phyloP scores from a whole-genome alignment of 139 green algal genomes.

The Choricystis sp. region DNA sequence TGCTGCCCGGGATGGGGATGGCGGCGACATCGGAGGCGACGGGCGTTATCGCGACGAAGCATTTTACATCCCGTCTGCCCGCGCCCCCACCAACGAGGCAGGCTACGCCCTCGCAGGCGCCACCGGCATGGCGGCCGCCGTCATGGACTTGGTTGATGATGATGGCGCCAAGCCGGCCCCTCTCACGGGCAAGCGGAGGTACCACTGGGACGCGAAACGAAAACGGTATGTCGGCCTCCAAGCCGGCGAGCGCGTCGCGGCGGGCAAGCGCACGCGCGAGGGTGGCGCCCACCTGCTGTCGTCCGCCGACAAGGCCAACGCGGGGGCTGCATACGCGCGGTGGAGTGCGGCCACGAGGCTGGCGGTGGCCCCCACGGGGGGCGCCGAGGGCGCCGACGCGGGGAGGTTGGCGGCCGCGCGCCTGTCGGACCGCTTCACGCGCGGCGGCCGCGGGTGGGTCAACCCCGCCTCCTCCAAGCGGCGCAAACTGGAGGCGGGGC shows the following conservation, averaged over 20 bases:
- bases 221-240: conserved; percentile 55
- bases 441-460: conserved; percentile 27
- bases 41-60: conserved; percentile 32
- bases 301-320: conserved; percentile 9
- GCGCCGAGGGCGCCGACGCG: conserved; percentile 1
- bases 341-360: conserved; percentile 46
- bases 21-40: background rate
- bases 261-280: conserved; percentile 19
- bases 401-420: conserved; percentile 1
- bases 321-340: conserved; percentile 38
- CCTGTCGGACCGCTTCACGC: conserved; percentile 22
- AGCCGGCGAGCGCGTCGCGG: conserved; percentile 24
- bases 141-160: conserved; percentile 72
- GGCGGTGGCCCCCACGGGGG: conserved; percentile 20
- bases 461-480: conserved; percentile 14
- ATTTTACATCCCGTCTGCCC: conserved; percentile 29
- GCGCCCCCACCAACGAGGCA: conserved; percentile 1
- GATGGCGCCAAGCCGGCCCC: conserved; percentile 8
- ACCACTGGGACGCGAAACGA: conserved; percentile 61
- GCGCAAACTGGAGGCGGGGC: background rate
- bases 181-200: background rate
- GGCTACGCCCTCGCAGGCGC: conserved; percentile 3
- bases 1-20: conserved; percentile 13
- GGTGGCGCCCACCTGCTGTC: conserved; percentile 12
- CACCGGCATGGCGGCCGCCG: conserved; percentile 18